Evolutionary conservation across 2,329 filamentous ascomycete genomes (phyloP), one percentile per base, ranked within the genome.

Genomic region (Leptodontidium sp.): DNA sequence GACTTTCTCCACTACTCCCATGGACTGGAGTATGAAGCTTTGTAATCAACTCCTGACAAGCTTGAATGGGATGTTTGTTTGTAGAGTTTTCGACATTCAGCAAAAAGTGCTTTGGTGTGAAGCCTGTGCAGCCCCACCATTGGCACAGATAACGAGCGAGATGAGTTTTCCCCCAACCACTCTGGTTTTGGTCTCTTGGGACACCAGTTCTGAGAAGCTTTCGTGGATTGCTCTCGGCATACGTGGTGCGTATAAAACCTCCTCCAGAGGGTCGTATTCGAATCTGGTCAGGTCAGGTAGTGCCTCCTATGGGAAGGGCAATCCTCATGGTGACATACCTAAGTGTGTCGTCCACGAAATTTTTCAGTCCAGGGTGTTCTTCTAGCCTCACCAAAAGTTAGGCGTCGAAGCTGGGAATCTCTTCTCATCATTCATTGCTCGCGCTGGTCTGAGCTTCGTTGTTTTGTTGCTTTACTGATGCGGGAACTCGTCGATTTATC

Each of bases 341-440:
- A 38, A 69, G 67, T 66, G 66, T 69, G 47, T 69, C 40, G 63
- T 69, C n/a, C 50, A 69, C 67, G 17, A 69, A 69, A 50, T 47
- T 61, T 66, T 66, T 32, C 49, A 70, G 29, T 61, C 49, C 50
- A 66, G 63, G 66, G 68, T 64, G 66, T 63, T 68, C 35, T 70
- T 70, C 63, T 59, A 70, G 69, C 52, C 66, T 70, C 66, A 61
- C 49, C 61, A 68, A 68, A 43, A 71, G 61, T 69, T 71, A 69
- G 68, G 62, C 32, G 63, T 72, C 64, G 69, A 71, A 70, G 62
- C 69, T 70, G 69, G 71, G 69, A 72, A 70, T 70, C 65, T 66
- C 67, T 71, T 21, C 21, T 21, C 65, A 59, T 72, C 57, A 74
- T 70, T 74, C 62, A 72, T 72, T 74, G 52, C 72, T 72, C 62